A percentile compares a stretch with the other conserved stretches of the same genome.
These are phyloP conservation scores for Polyporus arcularius DNA, from an alignment of 768 basidiomycete species.

Conservation along the genomic window DNA sequence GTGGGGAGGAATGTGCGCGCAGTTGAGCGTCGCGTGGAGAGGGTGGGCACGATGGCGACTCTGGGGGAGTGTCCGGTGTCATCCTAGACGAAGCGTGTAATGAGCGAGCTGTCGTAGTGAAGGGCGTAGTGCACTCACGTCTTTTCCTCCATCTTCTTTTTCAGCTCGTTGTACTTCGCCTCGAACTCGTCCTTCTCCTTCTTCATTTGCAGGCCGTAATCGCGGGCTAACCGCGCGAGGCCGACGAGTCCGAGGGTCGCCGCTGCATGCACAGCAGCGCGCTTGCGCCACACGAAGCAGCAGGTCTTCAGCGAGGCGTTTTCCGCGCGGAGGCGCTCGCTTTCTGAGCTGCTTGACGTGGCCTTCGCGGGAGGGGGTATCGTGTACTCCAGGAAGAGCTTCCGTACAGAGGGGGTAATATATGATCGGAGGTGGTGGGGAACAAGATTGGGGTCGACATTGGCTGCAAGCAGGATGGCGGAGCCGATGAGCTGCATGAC, in stretches of 20 bases:
- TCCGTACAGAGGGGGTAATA: slow-evolving; percentile 58
- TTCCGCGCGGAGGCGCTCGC: slow-evolving; percentile 28
- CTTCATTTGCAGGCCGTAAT: slow-evolving; percentile 30
- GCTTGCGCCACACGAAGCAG: slow-evolving; percentile 35
- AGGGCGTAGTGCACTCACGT: slow-evolving; percentile 19
- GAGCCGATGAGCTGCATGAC: neutral
- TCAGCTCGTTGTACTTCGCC: slow-evolving; percentile 27
- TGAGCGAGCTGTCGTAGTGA: neutral
- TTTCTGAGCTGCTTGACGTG: slow-evolving; percentile 14
- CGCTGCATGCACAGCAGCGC: slow-evolving; percentile 33
- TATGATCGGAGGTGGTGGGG: slow-evolving; percentile 62
- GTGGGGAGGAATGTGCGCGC: slow-evolving; percentile 1
- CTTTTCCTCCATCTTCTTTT: slow-evolving; percentile 25
- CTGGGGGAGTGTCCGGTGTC: slow-evolving; percentile 4
- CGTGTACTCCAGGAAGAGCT: slow-evolving; percentile 49
- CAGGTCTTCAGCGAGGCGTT: slow-evolving; percentile 28
- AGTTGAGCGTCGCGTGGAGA: slow-evolving; percentile 8
- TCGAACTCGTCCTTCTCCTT: slow-evolving; percentile 30
- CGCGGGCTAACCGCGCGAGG: slow-evolving; percentile 32
- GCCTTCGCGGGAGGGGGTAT: slow-evolving; percentile 9
- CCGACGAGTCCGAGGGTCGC: slow-evolving; percentile 34
- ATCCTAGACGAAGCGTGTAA: neutral
- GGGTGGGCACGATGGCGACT: slow-evolving; percentile 9
- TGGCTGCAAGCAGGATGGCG: slow-evolving; percentile 32
- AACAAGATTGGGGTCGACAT: slow-evolving; percentile 49